phyloP scores from a whole-genome alignment of 495 filamentous ascomycete species.

The Lasiosphaeriaceae sp. region DNA sequence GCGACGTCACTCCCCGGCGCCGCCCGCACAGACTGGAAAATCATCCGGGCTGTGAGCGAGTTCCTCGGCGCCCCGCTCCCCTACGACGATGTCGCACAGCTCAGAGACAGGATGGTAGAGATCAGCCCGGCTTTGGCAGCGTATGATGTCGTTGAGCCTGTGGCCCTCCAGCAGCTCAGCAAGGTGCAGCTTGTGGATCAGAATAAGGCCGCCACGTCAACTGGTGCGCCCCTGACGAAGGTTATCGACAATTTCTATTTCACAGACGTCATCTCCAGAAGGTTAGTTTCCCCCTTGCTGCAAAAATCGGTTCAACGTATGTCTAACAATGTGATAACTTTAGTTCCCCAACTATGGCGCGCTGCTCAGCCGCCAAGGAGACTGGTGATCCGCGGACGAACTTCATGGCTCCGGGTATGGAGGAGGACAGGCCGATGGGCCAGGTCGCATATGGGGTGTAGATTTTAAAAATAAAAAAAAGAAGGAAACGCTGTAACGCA shows the following conservation, averaged over 20 bases:
- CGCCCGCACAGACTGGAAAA: slow-evolving; percentile 96
- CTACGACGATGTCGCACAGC: slow-evolving; percentile 83
- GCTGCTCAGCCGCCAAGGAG: slow-evolving; percentile 82
- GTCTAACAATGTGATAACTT: slow-evolving; percentile 11
- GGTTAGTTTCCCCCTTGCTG: slow-evolving; percentile 48
- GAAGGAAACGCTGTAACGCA: slow-evolving; percentile 2
- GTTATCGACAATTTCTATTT: slow-evolving; percentile 95
- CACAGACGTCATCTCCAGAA: slow-evolving; percentile 91
- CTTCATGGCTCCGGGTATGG: slow-evolving; percentile 77
- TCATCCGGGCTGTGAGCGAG: slow-evolving; percentile 85
- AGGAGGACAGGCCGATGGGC: slow-evolving; percentile 48
- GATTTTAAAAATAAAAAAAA: slow-evolving; percentile 13
- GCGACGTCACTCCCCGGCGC: slow-evolving; percentile 84
- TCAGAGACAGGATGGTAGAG: slow-evolving; percentile 91
- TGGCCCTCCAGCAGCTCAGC: slow-evolving; percentile 63
- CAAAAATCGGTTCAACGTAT: background rate
- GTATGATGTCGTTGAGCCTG: slow-evolving; percentile 87
- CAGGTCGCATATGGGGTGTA: slow-evolving; percentile 48
- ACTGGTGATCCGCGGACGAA: slow-evolving; percentile 69
- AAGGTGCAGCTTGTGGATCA: slow-evolving; percentile 93
- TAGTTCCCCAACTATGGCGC: slow-evolving; percentile 94
- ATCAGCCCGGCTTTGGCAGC: slow-evolving; percentile 82
- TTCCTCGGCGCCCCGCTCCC: slow-evolving; percentile 83
- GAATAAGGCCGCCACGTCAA: slow-evolving; percentile 78
- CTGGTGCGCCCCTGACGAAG: slow-evolving; percentile 66